phyloP scores from a whole-genome alignment of 768 basidiomycete genomes.

The Phaeotremella skinneri region DNA sequence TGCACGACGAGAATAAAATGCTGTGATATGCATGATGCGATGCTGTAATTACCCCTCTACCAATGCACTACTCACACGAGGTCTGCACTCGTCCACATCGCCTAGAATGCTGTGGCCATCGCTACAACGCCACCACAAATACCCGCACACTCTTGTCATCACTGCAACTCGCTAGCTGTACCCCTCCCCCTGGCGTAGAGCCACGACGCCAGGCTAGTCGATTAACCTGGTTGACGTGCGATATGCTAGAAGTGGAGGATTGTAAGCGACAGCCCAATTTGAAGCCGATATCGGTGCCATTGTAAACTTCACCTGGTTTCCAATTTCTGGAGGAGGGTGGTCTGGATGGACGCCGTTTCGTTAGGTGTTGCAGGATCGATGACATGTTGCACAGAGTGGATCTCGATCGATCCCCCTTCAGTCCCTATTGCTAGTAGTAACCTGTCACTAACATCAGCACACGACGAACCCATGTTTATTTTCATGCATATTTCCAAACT shows the following conservation, averaged over 20 bases:
- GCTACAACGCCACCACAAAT: slow-evolving; percentile 57
- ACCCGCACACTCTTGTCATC: slow-evolving; percentile 89
- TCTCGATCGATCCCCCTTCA: slow-evolving; percentile 71
- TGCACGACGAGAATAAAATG: no score
- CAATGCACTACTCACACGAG: no score
- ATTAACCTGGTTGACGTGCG: slow-evolving; percentile 76
- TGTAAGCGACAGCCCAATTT: slow-evolving; percentile 14
- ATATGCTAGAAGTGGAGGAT: slow-evolving; percentile 55
- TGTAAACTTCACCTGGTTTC: slow-evolving; percentile 25
- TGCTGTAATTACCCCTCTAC: no score
- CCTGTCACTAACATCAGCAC: no score
- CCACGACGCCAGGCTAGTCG: slow-evolving; percentile 73
- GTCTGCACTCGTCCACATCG: no score
- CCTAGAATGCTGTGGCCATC: no score
- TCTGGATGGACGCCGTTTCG: slow-evolving; percentile 55
- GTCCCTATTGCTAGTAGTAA: slow-evolving; percentile 75
- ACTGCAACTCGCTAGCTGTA: slow-evolving; percentile 77
- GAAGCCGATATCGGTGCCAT: neutral
- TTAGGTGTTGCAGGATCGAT: no score
- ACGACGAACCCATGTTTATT: no score
- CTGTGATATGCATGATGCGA: no score
- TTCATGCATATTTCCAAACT: no score
- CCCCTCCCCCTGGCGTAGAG: slow-evolving; percentile 11
- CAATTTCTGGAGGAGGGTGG: slow-evolving; percentile 55
- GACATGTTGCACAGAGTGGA: slow-evolving; percentile 57